Base-by-base conservation (phyloP, 345 rosid species). In the Corymbia maculata region DNA sequence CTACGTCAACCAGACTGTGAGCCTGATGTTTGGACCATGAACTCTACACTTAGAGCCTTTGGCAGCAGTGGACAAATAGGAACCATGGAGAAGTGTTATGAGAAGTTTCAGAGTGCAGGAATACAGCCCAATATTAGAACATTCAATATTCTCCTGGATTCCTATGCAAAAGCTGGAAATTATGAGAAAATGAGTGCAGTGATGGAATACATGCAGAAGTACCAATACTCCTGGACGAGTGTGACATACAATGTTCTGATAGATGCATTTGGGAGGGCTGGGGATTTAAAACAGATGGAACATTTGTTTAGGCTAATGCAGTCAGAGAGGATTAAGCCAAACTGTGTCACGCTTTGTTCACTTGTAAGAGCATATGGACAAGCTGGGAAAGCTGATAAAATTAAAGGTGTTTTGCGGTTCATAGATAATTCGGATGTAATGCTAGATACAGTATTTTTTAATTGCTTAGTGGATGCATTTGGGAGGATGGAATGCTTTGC, bases 21-120 rank as follows among this genome's bases (percentile, higher is more conserved):
- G 89, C 98, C 99, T 59, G 98, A 96, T 90, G 95, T 94, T n/a
- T 96, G 98, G 98, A 95, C 98, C 79, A 95, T 96, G 98, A 96
- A 96, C 92, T 97, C 97, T 79, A 96, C 97, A 12, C 89, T 97
- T 52, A 93, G 99, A 90, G 98, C 98, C 88, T 97, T 96, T 92
- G 98, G 98, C 22, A 90, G 93, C 88, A 95, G 93, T 51, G 96
- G 98, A 85, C 99, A 96, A 91, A 94, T 95, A 57, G 94, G 92
- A 89, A 96, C 93, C 87, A 97, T 95, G 98, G 98, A 97, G 95
- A 94, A 92, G 79, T 96, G 99, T 90, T 97, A 96, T 16, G 99
- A 96, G 61, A 96, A 95, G 96, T 97, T 96, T 92, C 97, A 96
- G 93, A 91, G 95, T 86, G 93, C 99, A 68, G 99, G 99, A 89